phyloP scores from a whole-genome alignment of 192 early-diverging fungal genomes.

The Diversispora eburnea region DNA sequence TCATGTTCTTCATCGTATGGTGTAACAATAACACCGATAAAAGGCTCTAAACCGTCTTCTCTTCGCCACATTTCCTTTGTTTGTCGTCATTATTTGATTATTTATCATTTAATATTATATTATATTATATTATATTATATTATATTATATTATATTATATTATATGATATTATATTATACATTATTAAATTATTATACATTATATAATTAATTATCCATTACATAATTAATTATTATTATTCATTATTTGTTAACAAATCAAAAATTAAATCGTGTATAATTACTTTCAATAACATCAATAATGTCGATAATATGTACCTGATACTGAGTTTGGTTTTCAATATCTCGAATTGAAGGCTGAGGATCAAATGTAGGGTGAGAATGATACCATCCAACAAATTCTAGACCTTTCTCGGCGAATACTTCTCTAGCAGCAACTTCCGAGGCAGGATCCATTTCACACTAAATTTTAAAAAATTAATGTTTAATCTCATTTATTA shows the following conservation, averaged over 20 bases:
- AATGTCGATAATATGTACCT: constrained; percentile 42
- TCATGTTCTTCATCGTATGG: constrained; percentile 65
- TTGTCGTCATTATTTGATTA: too few relatives aligned
- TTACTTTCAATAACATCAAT: too few relatives aligned
- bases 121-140: too few relatives aligned
- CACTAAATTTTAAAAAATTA: constrained; percentile 47
- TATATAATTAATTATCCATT: too few relatives aligned
- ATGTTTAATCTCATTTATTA: background rate
- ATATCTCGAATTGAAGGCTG: constrained; percentile 87
- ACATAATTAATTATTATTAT: too few relatives aligned
- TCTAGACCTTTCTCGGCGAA: constrained; percentile 60
- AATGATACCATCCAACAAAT: constrained; percentile 96
- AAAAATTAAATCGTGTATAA: too few relatives aligned
- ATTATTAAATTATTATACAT: too few relatives aligned
- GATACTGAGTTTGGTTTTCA: constrained; percentile 85
- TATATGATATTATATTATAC: too few relatives aligned
- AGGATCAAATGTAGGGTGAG: constrained; percentile 90
- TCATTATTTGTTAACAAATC: too few relatives aligned
- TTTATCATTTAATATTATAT: too few relatives aligned
- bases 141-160: background rate
- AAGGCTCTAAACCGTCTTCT: constrained; percentile 71
- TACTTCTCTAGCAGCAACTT: constrained; percentile 74
- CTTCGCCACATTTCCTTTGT: constrained; percentile 59
- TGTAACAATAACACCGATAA: constrained; percentile 84
- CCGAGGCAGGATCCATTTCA: constrained; percentile 90